These are phyloP conservation scores for Isatis lusitanica DNA, from an alignment of 441 rosid species.

Conservation along the genomic window DNA sequence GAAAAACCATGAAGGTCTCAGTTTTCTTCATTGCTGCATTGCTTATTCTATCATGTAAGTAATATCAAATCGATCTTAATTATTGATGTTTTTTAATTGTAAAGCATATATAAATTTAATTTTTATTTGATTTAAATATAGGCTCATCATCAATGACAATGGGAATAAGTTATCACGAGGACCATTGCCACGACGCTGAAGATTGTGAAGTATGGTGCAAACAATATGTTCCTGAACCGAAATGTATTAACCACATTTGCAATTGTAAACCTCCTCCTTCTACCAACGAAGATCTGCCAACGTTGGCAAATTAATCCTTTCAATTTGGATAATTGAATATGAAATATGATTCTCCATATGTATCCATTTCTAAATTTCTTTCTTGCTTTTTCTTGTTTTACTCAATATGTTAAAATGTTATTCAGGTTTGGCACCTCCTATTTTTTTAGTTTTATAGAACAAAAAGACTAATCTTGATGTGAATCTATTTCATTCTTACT, in stretches of 20 bases:
- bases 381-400: background rate
- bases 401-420: background rate
- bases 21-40: slow-evolving; percentile 9
- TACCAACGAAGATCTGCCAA: background rate
- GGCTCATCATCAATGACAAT: slow-evolving; percentile 20
- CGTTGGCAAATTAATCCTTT: background rate
- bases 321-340: background rate
- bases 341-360: background rate
- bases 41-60: slow-evolving; percentile 30
- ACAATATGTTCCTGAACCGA: slow-evolving; percentile 22
- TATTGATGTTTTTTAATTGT: background rate
- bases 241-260: slow-evolving; percentile 28
- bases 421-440: no score
- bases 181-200: slow-evolving; percentile 12
- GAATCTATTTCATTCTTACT: no score
- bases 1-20: slow-evolving; percentile 23
- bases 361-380: background rate
- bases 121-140: background rate
- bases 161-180: slow-evolving; percentile 9
- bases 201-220: slow-evolving; percentile 30
- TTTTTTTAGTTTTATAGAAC: no score
- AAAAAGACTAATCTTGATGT: no score
- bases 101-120: background rate
- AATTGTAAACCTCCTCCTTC: slow-evolving; percentile 19
- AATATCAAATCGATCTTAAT: background rate